These are phyloP conservation scores for Arachis monticola DNA, from an alignment of 331 rosid genomes.

Conservation along the genomic window DNA sequence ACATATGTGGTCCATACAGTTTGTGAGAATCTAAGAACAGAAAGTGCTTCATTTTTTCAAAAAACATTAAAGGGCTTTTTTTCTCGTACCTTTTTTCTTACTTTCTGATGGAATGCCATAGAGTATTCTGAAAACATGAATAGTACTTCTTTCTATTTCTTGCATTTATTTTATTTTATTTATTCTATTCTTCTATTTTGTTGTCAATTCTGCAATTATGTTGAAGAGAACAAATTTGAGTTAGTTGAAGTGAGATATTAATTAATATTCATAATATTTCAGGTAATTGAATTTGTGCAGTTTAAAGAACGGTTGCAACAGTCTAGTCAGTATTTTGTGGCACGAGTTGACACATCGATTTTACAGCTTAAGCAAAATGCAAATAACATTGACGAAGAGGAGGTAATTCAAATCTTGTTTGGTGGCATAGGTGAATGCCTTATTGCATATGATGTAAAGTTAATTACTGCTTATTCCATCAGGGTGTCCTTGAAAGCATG, in stretches of 20 bases:
- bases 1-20: too few species aligned
- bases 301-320: slow-evolving; percentile 84
- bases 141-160: not conserved
- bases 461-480: slow-evolving; percentile 29
- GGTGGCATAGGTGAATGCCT: slow-evolving; percentile 26
- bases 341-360: slow-evolving; percentile 80
- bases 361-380: slow-evolving; percentile 84
- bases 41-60: slow-evolving; percentile 1
- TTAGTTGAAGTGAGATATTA: slow-evolving; percentile 30
- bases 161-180: not conserved
- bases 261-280: slow-evolving; percentile 36
- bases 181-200: not conserved
- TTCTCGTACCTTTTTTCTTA: slow-evolving; percentile 20
- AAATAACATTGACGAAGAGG: slow-evolving; percentile 79
- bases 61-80: not conserved
- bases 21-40: not conserved
- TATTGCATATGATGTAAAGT: slow-evolving; percentile 25
- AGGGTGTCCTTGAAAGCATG: slow-evolving; percentile 79
- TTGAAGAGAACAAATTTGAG: slow-evolving; percentile 13
- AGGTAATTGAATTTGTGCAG: slow-evolving; percentile 97
- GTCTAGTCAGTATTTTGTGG: slow-evolving; percentile 80
- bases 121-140: slow-evolving; percentile 2
- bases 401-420: slow-evolving; percentile 56
- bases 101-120: slow-evolving; percentile 26
- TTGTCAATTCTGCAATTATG: slow-evolving; percentile 18